phyloP scores from a whole-genome alignment of 129 eudicot genomes.

The Tanacetum coccineum region DNA sequence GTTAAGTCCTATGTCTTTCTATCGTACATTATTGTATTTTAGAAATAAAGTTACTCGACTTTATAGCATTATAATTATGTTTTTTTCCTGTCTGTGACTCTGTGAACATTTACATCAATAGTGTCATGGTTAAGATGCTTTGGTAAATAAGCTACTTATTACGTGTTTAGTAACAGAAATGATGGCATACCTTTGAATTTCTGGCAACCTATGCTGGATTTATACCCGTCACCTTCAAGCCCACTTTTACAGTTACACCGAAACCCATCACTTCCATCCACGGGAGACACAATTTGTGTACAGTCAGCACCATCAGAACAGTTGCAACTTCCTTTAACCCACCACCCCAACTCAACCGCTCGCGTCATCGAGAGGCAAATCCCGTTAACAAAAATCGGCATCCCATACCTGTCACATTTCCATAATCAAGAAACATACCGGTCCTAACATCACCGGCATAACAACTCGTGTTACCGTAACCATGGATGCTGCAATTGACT shows the following conservation, averaged over 20 bases:
- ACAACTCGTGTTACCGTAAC: conserved; percentile 32
- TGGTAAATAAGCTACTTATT: too few relatives aligned
- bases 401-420: conserved; percentile 23
- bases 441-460: conserved; percentile 29
- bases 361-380: not conserved
- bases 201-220: not conserved
- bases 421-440: conserved; percentile 28
- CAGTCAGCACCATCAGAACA: conserved; percentile 8
- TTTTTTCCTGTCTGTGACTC: too few relatives aligned
- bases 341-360: conserved; percentile 12
- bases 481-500: not conserved
- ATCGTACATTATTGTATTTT: too few relatives aligned
- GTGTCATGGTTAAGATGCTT: too few relatives aligned
- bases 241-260: conserved; percentile 14
- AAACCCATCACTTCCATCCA: conserved; percentile 14
- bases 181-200: not conserved
- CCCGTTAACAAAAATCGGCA: conserved; percentile 23
- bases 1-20: too few relatives aligned
- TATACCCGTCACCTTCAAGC: conserved; percentile 7
- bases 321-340: conserved; percentile 11
- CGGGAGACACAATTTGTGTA: not conserved
- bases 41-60: too few relatives aligned
- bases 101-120: too few relatives aligned
- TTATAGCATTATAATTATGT: too few relatives aligned
- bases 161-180: too few relatives aligned